phyloP scores from a whole-genome alignment of 2,329 filamentous ascomycete species.

The Neonectria punicea region DNA sequence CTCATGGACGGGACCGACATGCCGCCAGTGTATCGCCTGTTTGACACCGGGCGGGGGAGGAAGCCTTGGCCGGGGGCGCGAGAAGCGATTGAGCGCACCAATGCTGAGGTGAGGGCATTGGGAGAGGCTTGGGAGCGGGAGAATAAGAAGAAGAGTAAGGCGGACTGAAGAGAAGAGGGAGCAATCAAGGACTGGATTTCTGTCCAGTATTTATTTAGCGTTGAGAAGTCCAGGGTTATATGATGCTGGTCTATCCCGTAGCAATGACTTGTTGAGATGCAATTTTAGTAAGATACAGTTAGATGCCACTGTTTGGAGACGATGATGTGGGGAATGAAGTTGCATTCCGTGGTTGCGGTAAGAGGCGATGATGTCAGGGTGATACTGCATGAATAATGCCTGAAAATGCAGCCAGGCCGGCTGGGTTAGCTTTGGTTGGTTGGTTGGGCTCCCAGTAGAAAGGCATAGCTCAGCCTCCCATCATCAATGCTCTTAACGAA shows the following conservation, averaged over 20 bases:
- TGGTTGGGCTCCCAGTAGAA: neutral
- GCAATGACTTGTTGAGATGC: neutral
- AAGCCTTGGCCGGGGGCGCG: conserved; percentile 53
- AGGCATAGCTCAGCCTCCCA: neutral
- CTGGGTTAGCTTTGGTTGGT: neutral
- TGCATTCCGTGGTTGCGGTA: neutral
- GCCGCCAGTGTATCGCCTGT: conserved; percentile 53
- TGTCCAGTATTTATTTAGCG: neutral
- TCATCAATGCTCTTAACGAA: neutral
- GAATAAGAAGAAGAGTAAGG: conserved; percentile 37
- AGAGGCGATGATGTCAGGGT: neutral
- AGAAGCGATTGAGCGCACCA: conserved; percentile 44
- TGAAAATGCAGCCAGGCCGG: neutral
- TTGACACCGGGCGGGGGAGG: conserved; percentile 52
- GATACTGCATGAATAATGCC: neutral
- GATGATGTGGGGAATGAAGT: neutral
- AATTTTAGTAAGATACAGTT: neutral
- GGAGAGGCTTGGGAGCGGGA: conserved; percentile 37
- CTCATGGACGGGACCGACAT: conserved; percentile 52
- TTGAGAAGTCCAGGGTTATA: neutral
- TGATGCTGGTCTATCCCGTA: neutral
- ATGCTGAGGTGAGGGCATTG: conserved; percentile 35
- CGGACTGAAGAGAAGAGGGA: neutral
- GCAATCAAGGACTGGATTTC: neutral
- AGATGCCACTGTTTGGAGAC: neutral